A percentile compares a stretch with the other conserved stretches of the same genome.
Conservation (phyloP, 164 flowering plant genomes). For the Cinnamomum chago region DNA sequence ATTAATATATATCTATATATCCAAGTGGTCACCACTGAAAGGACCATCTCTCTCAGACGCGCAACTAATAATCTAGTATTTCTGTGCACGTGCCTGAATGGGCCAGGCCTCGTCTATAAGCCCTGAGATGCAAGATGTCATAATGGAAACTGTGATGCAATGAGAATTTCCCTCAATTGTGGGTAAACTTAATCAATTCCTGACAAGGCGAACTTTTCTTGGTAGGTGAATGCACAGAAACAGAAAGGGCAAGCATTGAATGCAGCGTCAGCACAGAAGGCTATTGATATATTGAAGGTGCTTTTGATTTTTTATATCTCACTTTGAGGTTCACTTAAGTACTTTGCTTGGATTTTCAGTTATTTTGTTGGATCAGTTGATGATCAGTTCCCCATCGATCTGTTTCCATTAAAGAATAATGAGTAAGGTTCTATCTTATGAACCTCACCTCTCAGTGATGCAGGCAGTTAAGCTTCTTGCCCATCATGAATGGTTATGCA, state of each 20-base stretch:
- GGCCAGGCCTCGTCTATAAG: not conserved
- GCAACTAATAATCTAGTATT: too few relatives aligned
- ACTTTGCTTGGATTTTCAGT: not conserved
- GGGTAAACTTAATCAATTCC: not conserved
- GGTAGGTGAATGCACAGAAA: slow-evolving; percentile 81
- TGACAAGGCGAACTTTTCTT: slow-evolving; percentile 1
- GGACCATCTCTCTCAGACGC: too few relatives aligned
- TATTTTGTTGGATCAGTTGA: not conserved
- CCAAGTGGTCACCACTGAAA: too few relatives aligned
- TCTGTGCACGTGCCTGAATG: not conserved
- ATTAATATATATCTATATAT: too few relatives aligned
- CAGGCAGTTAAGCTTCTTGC: not conserved
- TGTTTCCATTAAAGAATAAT: not conserved
- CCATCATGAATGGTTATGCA: not conserved
- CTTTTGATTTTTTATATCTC: not conserved
- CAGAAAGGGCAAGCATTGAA: slow-evolving; percentile 78
- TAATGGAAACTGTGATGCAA: not conserved
- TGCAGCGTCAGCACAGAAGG: slow-evolving; percentile 74
- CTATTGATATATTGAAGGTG: slow-evolving; percentile 84
- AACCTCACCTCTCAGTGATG: not conserved
- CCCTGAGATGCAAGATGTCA: not conserved
- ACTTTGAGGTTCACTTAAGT: not conserved
- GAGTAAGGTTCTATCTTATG: not conserved
- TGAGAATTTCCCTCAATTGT: not conserved
- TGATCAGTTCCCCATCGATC: not conserved